Conservation (phyloP, 2,329 filamentous ascomycete genomes). For the Penicillium sp. region DNA sequence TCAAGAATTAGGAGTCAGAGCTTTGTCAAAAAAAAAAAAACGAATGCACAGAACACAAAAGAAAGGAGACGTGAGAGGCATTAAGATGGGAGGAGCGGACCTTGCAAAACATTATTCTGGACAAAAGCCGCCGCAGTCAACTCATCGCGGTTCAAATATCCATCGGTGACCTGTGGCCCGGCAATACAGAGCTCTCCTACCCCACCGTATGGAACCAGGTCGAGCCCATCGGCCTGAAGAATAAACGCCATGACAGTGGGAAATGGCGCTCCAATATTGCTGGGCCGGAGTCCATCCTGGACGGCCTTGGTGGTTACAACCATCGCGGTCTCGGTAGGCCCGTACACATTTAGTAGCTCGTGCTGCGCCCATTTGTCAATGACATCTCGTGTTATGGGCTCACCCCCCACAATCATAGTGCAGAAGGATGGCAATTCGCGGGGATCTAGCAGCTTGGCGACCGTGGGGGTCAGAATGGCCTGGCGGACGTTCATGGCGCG, state of each 20-base stretch:
- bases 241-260: constrained; percentile 14
- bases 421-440: constrained; percentile 14
- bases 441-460: constrained; percentile 12
- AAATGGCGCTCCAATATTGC: constrained; percentile 19
- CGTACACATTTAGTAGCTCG: background rate
- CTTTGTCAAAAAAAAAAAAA: no score
- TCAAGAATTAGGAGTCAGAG: no score
- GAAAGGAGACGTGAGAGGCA: no score
- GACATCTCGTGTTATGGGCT: constrained; percentile 17
- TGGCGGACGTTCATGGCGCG: constrained; percentile 4
- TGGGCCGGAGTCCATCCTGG: background rate
- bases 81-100: no score
- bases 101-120: background rate
- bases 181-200: constrained; percentile 21
- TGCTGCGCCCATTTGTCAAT: background rate
- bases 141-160: constrained; percentile 22
- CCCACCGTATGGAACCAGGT: constrained; percentile 14
- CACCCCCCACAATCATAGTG: constrained; percentile 13
- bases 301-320: no score
- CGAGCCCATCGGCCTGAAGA: constrained; percentile 13
- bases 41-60: no score
- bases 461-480: constrained; percentile 13
- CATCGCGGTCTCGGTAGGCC: constrained; percentile 20
- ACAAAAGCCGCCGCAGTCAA: constrained; percentile 14
- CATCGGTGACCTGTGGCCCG: constrained; percentile 18